Conservation (phyloP, 2,329 filamentous ascomycete species). For the Lecanicillium sp. region DNA sequence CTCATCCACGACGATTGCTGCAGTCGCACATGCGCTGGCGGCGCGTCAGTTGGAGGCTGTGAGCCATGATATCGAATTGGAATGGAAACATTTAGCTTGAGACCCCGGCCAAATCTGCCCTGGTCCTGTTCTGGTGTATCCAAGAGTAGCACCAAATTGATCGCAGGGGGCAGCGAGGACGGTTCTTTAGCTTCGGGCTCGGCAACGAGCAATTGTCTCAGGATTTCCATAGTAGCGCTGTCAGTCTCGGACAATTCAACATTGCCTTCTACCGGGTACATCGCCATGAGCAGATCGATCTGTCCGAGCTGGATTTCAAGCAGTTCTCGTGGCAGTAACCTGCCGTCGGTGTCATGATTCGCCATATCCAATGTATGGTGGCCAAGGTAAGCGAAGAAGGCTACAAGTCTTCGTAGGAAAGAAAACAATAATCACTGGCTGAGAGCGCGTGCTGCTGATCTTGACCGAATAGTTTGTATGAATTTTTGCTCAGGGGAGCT, state of each 20-base stretch:
- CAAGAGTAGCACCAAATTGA: too few species aligned
- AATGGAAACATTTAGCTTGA: constrained; percentile 26
- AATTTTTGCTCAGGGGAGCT: too few species aligned
- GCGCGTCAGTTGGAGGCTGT: constrained; percentile 24
- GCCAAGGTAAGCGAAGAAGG: too few species aligned
- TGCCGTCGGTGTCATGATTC: not conserved
- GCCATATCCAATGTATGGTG: too few species aligned
- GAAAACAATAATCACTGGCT: too few species aligned
- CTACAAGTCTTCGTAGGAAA: too few species aligned
- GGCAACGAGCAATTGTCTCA: constrained; percentile 10
- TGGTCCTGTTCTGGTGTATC: too few species aligned
- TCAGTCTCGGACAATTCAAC: constrained; percentile 19
- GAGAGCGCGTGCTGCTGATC: too few species aligned
- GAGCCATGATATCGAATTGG: constrained; percentile 18
- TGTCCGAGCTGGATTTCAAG: constrained; percentile 39
- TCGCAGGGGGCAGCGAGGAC: too few species aligned
- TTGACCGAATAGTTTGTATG: too few species aligned
- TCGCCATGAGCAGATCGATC: constrained; percentile 42
- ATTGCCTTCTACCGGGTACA: constrained; percentile 36
- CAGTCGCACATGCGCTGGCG: constrained; percentile 30
- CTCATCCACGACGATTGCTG: constrained; percentile 45
- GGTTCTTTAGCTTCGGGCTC: constrained; percentile 6
- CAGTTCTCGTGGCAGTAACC: constrained; percentile 29
- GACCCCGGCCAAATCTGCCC: not conserved
- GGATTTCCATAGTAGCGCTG: constrained; percentile 8